Base-by-base conservation (phyloP, 768 basidiomycete species). In the Suillus alpinus region DNA sequence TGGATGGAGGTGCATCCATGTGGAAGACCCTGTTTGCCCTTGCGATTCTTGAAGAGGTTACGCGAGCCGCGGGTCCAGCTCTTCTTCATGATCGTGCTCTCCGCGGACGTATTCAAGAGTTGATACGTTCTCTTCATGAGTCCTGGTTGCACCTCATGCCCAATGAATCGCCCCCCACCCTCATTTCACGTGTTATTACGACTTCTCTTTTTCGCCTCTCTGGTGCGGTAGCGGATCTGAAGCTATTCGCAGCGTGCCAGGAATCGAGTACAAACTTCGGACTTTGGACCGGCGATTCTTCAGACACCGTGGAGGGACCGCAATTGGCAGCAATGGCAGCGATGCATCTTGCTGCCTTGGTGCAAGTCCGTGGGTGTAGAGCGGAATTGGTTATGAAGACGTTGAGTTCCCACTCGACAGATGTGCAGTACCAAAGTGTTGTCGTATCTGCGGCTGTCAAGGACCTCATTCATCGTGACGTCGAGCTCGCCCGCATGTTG, bases 131-230 rank as follows among this genome's bases (percentile, higher is more conserved):
- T 16, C 67, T 84, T n/a, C 82, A 80, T 79, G 66, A 63, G 23
- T 65, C 59, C 18, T 87, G 84, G 82, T 64, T 64, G 58, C 67
- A 31, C 43, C 60, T 52, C 59, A 65, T 57, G 14, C 12, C 34
- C 50, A 13, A 32, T 47, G 8, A 36, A 58, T 40, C 44, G 9
- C 57, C 59, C n/a, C 23, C 65, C 60, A 29, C 67, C 69, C 59
- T 66, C 2, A 71, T 82, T 7, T 68, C 75, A n/a, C 77, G 76
- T 23, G 73, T 74, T 8, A 70, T 83, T 39, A 63, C 76, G 5
- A 70, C 76, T 6, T 69, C 80, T 1, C 84, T 86, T 65, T 69
- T 86, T 34, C 80, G 73, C 47, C 66, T 85, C 36, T 76, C 83
- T 8, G 76, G 70, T 16, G 60, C 67, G n/a, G 69, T 78, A 6